A percentile compares a stretch with the other conserved stretches of the same genome.
phyloP scores from a whole-genome alignment of 148 eudicot genomes.

The Rheum nobile region DNA sequence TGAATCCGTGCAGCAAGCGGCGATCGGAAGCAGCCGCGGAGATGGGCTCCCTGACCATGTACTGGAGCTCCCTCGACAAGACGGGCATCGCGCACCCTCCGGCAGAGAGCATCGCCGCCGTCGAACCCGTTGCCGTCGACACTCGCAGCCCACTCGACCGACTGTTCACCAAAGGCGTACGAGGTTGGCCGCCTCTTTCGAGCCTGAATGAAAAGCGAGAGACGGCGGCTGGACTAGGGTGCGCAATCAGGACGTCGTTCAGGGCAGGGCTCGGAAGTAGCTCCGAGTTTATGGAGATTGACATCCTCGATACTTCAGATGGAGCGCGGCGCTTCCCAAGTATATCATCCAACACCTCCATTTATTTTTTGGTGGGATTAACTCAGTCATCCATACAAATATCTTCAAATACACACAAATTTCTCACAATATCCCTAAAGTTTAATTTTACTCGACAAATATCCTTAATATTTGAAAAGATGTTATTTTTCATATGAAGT shows the following conservation, averaged over 20 bases:
- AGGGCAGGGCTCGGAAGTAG: slow-evolving; percentile 44
- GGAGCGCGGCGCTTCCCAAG: slow-evolving; percentile 40
- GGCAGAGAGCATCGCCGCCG: slow-evolving; percentile 87
- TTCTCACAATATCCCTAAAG: too few species aligned
- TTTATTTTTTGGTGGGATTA: too few species aligned
- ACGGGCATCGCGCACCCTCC: slow-evolving; percentile 79
- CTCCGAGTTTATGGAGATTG: slow-evolving; percentile 46
- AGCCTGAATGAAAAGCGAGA: slow-evolving; percentile 84
- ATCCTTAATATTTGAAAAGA: too few species aligned
- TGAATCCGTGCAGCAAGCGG: slow-evolving; percentile 45
- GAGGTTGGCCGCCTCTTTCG: slow-evolving; percentile 23
- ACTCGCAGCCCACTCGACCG: slow-evolving; percentile 87
- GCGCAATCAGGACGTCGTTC: slow-evolving; percentile 66
- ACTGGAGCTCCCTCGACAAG: slow-evolving; percentile 72
- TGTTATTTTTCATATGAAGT: too few species aligned
- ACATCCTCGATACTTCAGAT: slow-evolving; percentile 62
- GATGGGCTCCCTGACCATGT: slow-evolving; percentile 81
- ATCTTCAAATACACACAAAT: too few species aligned
- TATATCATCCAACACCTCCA: slow-evolving; percentile 64
- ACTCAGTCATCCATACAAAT: too few species aligned
- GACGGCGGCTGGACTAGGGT: slow-evolving; percentile 83
- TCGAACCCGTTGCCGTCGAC: slow-evolving; percentile 88
- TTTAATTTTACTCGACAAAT: too few species aligned
- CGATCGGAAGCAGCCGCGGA: slow-evolving; percentile 21
- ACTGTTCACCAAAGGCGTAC: slow-evolving; percentile 33